Base-by-base conservation (phyloP, 805 yeast species). In the Pichia kluyveri region DNA sequence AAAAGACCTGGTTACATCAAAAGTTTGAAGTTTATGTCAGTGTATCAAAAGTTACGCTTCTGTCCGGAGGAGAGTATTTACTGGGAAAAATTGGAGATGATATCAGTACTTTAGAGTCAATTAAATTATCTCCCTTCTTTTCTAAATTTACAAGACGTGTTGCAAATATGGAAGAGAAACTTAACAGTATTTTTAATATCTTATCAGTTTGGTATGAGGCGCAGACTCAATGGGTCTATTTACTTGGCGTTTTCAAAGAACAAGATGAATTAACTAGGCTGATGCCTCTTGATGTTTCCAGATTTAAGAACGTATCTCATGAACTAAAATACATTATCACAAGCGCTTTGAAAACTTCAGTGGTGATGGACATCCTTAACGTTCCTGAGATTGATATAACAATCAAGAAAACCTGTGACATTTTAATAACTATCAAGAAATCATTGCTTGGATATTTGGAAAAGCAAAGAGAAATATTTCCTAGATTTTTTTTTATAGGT, bases 221-320 rank as follows among this genome's bases (percentile, higher is more conserved):
- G 1, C 98, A 91, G 62, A 69, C 83, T n/a, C 86, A 83, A 56
- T 90, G 96, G 95, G 77, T 86, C 1, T 88, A 91, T 60, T 69
- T 90, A 23, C 82, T 79, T 53, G 96, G 96, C 2, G 79, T 88
- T 0, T 83, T 91, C 57, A 81, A 77, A 5, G 67, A 71, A 0
- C 76, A 74, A 40, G 69, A 70, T 2, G 88, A 83, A 38, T 74
- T 89, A 18, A 69, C 72, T 49, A 69, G 66, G n/a, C 62, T 86
- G 1, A 67, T 90, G 11, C 93, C 95, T 0, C 58, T 76, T 4
- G 96, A 89, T 55, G 69, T 83, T 0, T 60, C 82, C 0, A 68
- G 95, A 41, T 90, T 86, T 59, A 71, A 70, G 23, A 78, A 75
- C 44, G 65, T 83, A 8, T 75, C 87, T 0, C 64, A 76, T 15